Evolutionary conservation across 1,284 basidiomycete genomes (phyloP).

Genomic region (Ceratobasidium sp.): DNA sequence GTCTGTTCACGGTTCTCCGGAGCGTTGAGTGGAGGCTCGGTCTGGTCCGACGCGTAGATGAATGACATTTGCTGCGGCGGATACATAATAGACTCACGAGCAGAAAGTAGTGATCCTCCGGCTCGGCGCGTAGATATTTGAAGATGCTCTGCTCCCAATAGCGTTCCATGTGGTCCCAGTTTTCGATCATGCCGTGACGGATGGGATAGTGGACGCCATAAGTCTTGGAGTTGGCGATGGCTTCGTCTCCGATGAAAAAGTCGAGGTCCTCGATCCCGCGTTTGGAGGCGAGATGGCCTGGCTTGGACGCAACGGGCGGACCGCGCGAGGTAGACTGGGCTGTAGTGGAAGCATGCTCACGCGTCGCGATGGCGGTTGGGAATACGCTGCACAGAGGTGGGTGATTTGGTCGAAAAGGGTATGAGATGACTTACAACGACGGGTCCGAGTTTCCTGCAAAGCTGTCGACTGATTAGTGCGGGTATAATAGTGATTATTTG

Average conservation of each 20-base stretch:
- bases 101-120: slow-evolving; percentile 98
- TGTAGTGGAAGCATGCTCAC: slow-evolving; percentile 52
- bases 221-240: slow-evolving; percentile 91
- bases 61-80: slow-evolving; percentile 30
- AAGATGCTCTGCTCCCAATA: slow-evolving; percentile 99
- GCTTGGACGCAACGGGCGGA: slow-evolving; percentile 69
- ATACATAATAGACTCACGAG: slow-evolving; percentile 71
- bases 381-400: slow-evolving; percentile 69
- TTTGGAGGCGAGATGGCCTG: slow-evolving; percentile 93
- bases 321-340: slow-evolving; percentile 64
- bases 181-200: slow-evolving; percentile 97
- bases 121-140: slow-evolving; percentile 98
- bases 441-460: slow-evolving; percentile 99
- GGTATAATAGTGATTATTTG: slow-evolving; percentile 35
- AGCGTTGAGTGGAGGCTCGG: slow-evolving; percentile 96
- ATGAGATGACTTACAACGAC: slow-evolving; percentile 74
- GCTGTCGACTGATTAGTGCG: slow-evolving; percentile 54
- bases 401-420: slow-evolving; percentile 38
- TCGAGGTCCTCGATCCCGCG: slow-evolving; percentile 99
- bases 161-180: slow-evolving; percentile 99
- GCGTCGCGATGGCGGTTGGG: slow-evolving; percentile 93
- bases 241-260: slow-evolving; percentile 99
- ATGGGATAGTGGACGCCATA: slow-evolving; percentile 98
- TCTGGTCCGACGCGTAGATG: slow-evolving; percentile 60
- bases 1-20: slow-evolving; percentile 99